A percentile compares a stretch with the other conserved stretches of the same genome.
phyloP scores from a whole-genome alignment of 2,329 filamentous ascomycete species.

The Fusarium papillatum region DNA sequence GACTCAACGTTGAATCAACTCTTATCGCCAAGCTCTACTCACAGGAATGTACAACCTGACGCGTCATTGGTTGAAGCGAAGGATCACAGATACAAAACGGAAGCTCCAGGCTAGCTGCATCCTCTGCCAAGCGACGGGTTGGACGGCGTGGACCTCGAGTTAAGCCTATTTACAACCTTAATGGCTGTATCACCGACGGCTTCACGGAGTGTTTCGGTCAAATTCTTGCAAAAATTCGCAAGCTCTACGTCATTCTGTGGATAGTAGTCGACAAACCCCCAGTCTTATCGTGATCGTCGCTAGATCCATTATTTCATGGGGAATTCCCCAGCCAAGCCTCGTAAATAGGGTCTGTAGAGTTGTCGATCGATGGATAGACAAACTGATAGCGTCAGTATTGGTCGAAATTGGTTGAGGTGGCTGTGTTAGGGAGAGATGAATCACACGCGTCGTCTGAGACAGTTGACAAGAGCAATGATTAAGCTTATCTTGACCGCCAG shows the following conservation, averaged over 20 bases:
- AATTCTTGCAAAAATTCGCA: background rate
- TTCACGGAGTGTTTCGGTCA: constrained; percentile 1
- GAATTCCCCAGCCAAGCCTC: constrained; percentile 1
- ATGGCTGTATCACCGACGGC: constrained; percentile 31
- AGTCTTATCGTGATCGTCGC: constrained; percentile 35
- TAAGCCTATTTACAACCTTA: constrained; percentile 43
- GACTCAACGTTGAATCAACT: background rate
- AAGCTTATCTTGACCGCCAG: constrained; percentile 33
- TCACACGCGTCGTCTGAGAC: constrained; percentile 36
- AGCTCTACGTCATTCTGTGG: background rate
- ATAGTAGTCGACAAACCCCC: background rate
- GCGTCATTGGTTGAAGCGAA: constrained; percentile 29
- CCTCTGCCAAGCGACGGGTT: background rate
- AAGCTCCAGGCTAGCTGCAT: constrained; percentile 33
- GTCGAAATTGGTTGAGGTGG: constrained; percentile 18
- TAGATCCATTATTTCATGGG: constrained; percentile 10
- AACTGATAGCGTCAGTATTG: background rate
- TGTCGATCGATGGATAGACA: constrained; percentile 18
- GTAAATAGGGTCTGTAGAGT: constrained; percentile 17
- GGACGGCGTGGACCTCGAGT: constrained; percentile 1
- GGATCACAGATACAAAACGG: constrained; percentile 10
- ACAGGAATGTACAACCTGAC: constrained; percentile 35
- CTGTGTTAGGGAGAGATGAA: constrained; percentile 10
- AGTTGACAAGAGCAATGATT: constrained; percentile 29
- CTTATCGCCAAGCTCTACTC: constrained; percentile 20